Base-by-base conservation (phyloP, 2,329 filamentous ascomycete genomes). In the Ophiostoma sp. region DNA sequence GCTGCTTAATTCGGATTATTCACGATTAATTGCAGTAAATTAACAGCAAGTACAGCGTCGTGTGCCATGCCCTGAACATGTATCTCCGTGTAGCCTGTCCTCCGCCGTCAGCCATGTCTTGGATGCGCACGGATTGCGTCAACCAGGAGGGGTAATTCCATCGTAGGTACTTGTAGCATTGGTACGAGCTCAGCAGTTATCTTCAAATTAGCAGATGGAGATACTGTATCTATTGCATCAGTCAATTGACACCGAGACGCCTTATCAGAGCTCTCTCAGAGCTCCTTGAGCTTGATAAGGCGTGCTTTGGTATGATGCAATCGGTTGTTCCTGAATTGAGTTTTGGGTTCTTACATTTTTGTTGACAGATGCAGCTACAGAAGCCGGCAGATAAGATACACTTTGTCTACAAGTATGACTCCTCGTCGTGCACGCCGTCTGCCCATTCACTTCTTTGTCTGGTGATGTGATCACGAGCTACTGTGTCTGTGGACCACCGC, bases 391-490 rank as follows among this genome's bases (percentile, higher is more conserved):
- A 41, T 15, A 41, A 13, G 1, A 15, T 27, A 57, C 52, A 57
- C 52, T 17, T 57, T 27, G 10, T 27, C 57, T 27, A 27, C 52
- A 57, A 27, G n/a, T 57, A 31, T 57, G 52, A 57, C 52, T 57
- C 52, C 23, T 57, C 20, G 44, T 48, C 44, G 44, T n/a, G 44
- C 44, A 48, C 44, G 44, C 44, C 44, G 44, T 48, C 44, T n/a
- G 44, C 44, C 17, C n/a, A 7, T 57, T 5, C 10, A 27, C 52
- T 57, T 57, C 52, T 57, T 57, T 57, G 52, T 57, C 52, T 57
- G 52, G 52, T 57, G 52, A 57, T 57, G 52, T 27, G 23, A 57
- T 57, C 52, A 57, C 52, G 23, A 57, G 52, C 23, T 57, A 13
- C 52, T 31, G 27, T 31, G 27, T 31, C 52, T 57, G 52, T 57